Evolutionary conservation across 768 basidiomycete genomes (phyloP), one percentile per base, ranked within the genome.

Genomic region (Hydnomerulius pinastri): DNA sequence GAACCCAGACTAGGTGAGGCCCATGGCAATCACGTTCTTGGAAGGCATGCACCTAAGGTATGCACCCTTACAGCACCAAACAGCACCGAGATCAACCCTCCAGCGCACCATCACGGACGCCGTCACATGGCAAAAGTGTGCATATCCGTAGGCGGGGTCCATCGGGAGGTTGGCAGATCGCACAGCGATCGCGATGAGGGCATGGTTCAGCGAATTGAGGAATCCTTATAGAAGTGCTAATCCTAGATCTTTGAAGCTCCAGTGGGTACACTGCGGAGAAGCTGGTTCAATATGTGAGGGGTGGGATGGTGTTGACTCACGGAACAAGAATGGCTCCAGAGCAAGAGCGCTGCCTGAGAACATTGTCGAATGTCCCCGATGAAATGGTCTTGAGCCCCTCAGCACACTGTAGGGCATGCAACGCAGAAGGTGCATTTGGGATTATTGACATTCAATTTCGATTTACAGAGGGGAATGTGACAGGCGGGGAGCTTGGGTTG

Each of bases 401-500:
- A 20, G 4, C 21, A 12, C 11, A 23, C 18, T 38, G 45, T 48
- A 46, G 46, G 42, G 50, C 49, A 38, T 33, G 18, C 18, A 45
- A 33, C 18, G 8, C 17, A 13, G 21, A 17, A 20, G 35, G 29
- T n/a, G 27, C 24, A 30, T 50, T 40, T 41, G 33, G 76, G 69
- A 42, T 70, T 65, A 44, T 59, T 60, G 53, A 70, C 11, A 68
- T 70, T 28, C 77, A 79, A 48, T 70, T 65, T 3, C 71, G 69
- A 43, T 66, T 62, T 24, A 69, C 60, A 13, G 79, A 77, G 32
- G 73, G 74, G 41, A 76, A 75, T 17, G 66, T 51, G 11, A 62
- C 56, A 4, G 56, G 40, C 0, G 59, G 57, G 2, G 63, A 49
- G n/a, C 42, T 56, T 61, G 21, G 39, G 15, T 43, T 48, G 33